Base-by-base conservation (phyloP, 176 grass and related monocot genomes). In the Typha latifolia region DNA sequence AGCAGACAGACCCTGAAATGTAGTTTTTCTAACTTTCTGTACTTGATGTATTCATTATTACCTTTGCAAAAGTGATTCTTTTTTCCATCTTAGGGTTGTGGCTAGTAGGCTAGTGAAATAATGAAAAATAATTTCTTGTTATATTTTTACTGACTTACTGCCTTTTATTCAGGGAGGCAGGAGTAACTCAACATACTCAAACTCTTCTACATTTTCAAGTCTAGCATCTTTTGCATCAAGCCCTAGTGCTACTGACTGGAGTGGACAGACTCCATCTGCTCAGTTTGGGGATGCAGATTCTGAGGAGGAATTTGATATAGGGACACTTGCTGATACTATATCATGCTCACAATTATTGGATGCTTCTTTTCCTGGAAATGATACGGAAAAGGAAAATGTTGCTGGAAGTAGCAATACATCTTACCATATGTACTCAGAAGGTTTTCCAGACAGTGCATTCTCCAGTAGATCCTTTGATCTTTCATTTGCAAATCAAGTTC, bases 281-380 rank as follows among this genome's bases (percentile, higher is more conserved):
- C 61, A 73, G 61, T 64, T 63, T 64, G 61, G 64, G 48, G 71
- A 74, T 62, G 70, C 56, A 32, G 71, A 74, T 51, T 64, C 71
- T 64, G 61, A 24, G 10, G 71, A 64, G 47, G 71, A 63, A 50
- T n/a, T 24, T 64, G 62, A 23, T 64, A 48, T 15, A 43, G 37
- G 37, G 37, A 6, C 37, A 15, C 56, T 49, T 49, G 32, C 37
- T 7, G 71, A 74, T 34, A 32, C 61, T 51, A 8, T 74, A 32
- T 51, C 61, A 63, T 64, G 61, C 51, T 21, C 61, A 34, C 61
- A 48, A 32, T 23, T 51, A 18, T 47, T 32, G 24, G 21, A 51
- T 74, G 61, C 61, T 64, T 64, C 71, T 31, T 74, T 59, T 16
- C 5, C 71, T 64, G 61, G 22, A 74, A 64, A 74, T 19, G 23